Percentiles rank a stretch among this genome's conserved stretches.
phyloP scores from a whole-genome alignment of 73 alveolate species.

The Diophrys sp. region DNA sequence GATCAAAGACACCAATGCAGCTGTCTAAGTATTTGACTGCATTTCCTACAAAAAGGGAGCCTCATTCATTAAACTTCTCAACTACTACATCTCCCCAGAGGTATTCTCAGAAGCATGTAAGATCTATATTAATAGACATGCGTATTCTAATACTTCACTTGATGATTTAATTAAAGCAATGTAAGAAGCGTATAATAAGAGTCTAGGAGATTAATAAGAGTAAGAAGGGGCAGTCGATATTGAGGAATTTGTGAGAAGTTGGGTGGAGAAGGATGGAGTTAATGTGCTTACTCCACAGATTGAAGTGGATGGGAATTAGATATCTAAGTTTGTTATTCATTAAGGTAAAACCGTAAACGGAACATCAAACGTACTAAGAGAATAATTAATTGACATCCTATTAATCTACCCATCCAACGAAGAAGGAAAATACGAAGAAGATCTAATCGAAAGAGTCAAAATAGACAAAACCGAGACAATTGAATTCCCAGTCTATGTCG shows the following conservation, averaged over 20 bases:
- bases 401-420: constrained; percentile 58
- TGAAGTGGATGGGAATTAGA: constrained; percentile 48
- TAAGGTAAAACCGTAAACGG: constrained; percentile 62
- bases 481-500: constrained; percentile 1
- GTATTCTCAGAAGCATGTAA: constrained; percentile 83
- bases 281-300: constrained; percentile 59
- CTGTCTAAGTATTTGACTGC: constrained; percentile 86
- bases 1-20: constrained; percentile 87
- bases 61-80: constrained; percentile 72
- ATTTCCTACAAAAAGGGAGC: constrained; percentile 88
- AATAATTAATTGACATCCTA: constrained; percentile 67
- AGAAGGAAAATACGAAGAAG: constrained; percentile 58
- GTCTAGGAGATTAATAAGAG: constrained; percentile 37
- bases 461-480: constrained; percentile 10
- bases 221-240: constrained; percentile 59
- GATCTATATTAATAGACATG: constrained; percentile 77
- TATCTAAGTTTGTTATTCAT: constrained; percentile 52
- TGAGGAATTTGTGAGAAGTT: constrained; percentile 55
- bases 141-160: constrained; percentile 80
- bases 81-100: constrained; percentile 83
- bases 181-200: constrained; percentile 66
- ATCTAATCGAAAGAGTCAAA: constrained; percentile 50
- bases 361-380: constrained; percentile 38
- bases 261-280: constrained; percentile 86
- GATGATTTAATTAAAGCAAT: constrained; percentile 87